Conservation (phyloP, 2,329 filamentous ascomycete species). For the Ceratocystis colombiana region DNA sequence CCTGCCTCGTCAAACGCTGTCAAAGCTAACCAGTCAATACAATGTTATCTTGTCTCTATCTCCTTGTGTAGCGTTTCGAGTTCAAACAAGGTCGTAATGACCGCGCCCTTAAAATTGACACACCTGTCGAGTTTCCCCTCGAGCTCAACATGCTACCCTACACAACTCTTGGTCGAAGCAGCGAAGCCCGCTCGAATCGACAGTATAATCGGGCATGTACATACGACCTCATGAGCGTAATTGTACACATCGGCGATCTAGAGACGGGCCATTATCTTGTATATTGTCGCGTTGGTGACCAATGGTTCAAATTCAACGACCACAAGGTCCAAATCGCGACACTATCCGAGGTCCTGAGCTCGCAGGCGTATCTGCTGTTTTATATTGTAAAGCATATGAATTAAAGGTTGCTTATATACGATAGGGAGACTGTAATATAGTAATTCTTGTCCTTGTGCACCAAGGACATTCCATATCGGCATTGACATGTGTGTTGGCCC, state of each 20-base stretch:
- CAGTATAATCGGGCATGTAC: conserved; percentile 57
- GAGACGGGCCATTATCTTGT: conserved; percentile 87
- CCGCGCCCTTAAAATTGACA: conserved; percentile 76
- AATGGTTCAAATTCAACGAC: conserved; percentile 95
- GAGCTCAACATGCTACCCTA: conserved; percentile 86
- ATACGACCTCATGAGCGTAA: conserved; percentile 80
- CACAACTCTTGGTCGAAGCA: conserved; percentile 53
- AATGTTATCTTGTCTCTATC: neutral
- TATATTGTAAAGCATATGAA: conserved; percentile 59
- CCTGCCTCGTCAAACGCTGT: too few species aligned
- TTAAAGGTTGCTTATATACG: conserved; percentile 15
- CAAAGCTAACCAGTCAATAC: neutral
- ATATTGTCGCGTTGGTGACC: conserved; percentile 73
- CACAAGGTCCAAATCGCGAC: conserved; percentile 78
- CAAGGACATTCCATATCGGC: too few species aligned
- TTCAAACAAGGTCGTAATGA: conserved; percentile 56
- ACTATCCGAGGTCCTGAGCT: conserved; percentile 73
- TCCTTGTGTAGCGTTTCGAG: conserved; percentile 53
- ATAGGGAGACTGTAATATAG: conserved; percentile 10
- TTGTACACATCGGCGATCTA: conserved; percentile 87
- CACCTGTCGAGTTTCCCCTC: conserved; percentile 73
- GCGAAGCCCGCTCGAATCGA: conserved; percentile 41
- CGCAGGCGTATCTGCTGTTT: conserved; percentile 83
- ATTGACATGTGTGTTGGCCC: too few species aligned
- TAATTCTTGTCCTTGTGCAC: neutral